Base-by-base conservation (phyloP, 2,329 filamentous ascomycete species). In the Xylaria sp. region DNA sequence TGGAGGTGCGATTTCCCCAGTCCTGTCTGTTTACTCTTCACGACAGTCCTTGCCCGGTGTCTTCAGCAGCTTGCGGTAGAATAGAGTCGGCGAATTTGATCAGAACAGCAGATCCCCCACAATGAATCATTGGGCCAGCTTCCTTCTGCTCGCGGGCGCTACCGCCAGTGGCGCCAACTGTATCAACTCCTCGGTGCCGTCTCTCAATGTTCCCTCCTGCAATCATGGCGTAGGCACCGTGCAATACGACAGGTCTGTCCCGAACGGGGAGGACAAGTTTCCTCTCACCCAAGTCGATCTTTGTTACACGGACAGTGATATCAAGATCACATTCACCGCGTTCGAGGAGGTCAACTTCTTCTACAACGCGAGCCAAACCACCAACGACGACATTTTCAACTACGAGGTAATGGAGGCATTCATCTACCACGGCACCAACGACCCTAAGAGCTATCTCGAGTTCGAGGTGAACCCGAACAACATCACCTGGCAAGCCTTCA, bases 361-460 rank as follows among this genome's bases (percentile, higher is more conserved):
- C 78, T 86, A 80, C 77, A 81, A 85, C 73, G 73, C 75, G 20
- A 78, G 72, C 31, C 80, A 83, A 55, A 79, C 75, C 62, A 85
- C 80, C 52, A 86, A 86, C 69, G 83, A 81, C 58, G 78, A 81
- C 54, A 83, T 86, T 59, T 86, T 81, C 79, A 72, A 80, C 62
- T 86, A 86, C 73, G 83, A 86, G 71, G 84, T 86, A 43, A 84
- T 86, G 81, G 85, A 86, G 72, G 80, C 81, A 12, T 86, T 86
- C 72, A 80, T 86, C 70, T 79, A 82, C 73, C 79, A 76, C 41
- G 84, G 84, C 62, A 81, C 78, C 68, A 78, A 80, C 48, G 82
- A 85, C 74, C 84, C 84, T 0, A 78, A 82, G 76, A 83, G 80
- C 1, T 86, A 86, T 73, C 78, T 86, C 67, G 84, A 86, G 76